phyloP scores from a whole-genome alignment of 257 asterid genomes.

The Schizonepeta tenuifolia region DNA sequence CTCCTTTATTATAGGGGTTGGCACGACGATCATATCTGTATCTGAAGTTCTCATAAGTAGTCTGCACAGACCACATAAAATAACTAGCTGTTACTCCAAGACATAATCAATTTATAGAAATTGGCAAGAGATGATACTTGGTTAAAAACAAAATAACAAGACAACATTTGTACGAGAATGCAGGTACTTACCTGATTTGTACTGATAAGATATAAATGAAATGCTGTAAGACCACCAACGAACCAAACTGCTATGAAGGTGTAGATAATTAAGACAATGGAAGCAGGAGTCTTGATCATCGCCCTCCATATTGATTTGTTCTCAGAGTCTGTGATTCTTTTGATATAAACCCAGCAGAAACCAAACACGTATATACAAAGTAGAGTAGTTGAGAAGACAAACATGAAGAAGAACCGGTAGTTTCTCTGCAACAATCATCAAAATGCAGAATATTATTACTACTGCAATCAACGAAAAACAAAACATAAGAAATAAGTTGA shows the following conservation, averaged over 20 bases:
- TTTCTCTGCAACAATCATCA: conserved; percentile 69
- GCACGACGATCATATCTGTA: conserved; percentile 87
- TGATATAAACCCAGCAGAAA: conserved; percentile 95
- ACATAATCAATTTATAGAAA: not conserved
- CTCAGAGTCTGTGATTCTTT: conserved; percentile 69
- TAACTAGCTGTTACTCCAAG: conserved; percentile 17
- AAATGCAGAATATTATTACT: conserved; percentile 2
- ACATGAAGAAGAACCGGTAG: conserved; percentile 99
- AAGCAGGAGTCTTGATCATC: conserved; percentile 91
- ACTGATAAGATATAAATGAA: conserved; percentile 88
- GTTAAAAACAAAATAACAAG: not conserved
- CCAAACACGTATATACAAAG: conserved; percentile 89
- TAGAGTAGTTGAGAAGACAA: conserved; percentile 96
- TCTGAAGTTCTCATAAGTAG: conserved; percentile 94
- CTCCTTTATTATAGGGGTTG: conserved; percentile 92
- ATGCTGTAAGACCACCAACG: conserved; percentile 95
- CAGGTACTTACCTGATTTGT: conserved; percentile 77
- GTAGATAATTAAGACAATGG: conserved; percentile 85
- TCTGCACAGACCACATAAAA: conserved; percentile 54
- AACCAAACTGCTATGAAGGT: conserved; percentile 95
- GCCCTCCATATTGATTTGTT: conserved; percentile 82
- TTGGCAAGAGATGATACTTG: not conserved
- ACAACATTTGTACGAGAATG: conserved; percentile 4
- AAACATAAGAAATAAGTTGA: conserved; percentile 17
- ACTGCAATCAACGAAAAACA: conserved; percentile 3